Evolutionary conservation across 345 rosid genomes (phyloP).

Genomic region (Arabis alpina): DNA sequence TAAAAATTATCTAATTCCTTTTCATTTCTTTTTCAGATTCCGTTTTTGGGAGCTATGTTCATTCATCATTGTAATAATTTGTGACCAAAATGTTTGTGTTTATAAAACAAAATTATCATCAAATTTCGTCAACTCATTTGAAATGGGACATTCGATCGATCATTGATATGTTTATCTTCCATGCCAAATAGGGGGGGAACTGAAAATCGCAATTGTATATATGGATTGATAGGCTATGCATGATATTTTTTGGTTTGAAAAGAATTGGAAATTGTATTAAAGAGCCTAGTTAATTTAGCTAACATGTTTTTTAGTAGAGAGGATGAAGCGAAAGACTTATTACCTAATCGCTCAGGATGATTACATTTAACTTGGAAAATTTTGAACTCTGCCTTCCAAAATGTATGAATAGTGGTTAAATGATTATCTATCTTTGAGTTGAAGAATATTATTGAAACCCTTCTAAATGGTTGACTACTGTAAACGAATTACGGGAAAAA

Average conservation of each 20-base stretch:
- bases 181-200: neutral
- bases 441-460: too few species aligned
- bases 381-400: neutral
- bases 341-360: neutral
- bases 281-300: neutral
- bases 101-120: neutral
- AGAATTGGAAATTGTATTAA: too few species aligned
- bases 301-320: neutral
- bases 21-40: constrained; percentile 13
- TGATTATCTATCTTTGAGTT: too few species aligned
- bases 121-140: constrained; percentile 17
- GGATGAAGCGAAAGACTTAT: neutral
- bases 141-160: constrained; percentile 13
- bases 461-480: too few species aligned
- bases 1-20: constrained; percentile 18
- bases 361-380: neutral
- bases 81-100: neutral
- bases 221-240: too few species aligned
- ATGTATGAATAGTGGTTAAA: neutral
- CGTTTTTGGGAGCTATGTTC: constrained; percentile 36
- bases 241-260: too few species aligned
- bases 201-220: neutral
- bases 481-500: too few species aligned
- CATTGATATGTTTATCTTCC: neutral
- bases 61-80: constrained; percentile 30